phyloP scores from a whole-genome alignment of 768 basidiomycete species.

The Xanthoconium purpureum region DNA sequence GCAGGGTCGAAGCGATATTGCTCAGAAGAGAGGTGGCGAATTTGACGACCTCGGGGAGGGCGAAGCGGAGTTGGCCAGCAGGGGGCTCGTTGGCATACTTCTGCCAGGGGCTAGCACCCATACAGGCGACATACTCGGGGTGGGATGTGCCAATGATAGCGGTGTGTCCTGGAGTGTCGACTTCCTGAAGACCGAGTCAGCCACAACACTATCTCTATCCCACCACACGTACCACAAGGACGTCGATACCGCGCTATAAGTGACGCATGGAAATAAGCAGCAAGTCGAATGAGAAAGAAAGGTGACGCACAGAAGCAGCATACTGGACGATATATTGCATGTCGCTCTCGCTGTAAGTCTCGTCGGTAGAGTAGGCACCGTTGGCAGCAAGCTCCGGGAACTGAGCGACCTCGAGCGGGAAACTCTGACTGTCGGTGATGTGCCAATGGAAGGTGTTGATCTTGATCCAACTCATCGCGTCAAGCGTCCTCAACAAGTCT shows the following conservation, averaged over 20 bases:
- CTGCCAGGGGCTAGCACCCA: constrained; percentile 52
- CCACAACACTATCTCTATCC: background rate
- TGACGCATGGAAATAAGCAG: constrained; percentile 6
- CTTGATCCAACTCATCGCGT: constrained; percentile 56
- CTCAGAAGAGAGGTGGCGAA: constrained; percentile 57
- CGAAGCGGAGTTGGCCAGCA: constrained; percentile 77
- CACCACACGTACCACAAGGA: constrained; percentile 44
- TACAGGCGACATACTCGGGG: constrained; percentile 75
- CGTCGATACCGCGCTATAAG: constrained; percentile 65
- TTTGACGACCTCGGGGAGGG: constrained; percentile 52
- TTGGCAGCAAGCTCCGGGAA: constrained; percentile 57
- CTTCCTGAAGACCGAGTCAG: constrained; percentile 46
- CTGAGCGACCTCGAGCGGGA: constrained; percentile 63
- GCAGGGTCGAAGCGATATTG: constrained; percentile 49
- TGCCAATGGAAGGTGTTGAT: constrained; percentile 83
- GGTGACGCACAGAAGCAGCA: constrained; percentile 61
- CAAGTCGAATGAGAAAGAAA: background rate
- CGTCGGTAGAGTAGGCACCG: constrained; percentile 62
- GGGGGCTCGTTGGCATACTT: constrained; percentile 73
- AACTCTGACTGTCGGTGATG: constrained; percentile 76
- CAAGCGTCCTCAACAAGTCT: constrained; percentile 43
- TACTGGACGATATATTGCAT: constrained; percentile 61
- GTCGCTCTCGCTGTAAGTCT: constrained; percentile 54
- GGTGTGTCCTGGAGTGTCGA: constrained; percentile 85
- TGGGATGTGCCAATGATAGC: constrained; percentile 58